A percentile compares a stretch with the other conserved stretches of the same genome.
Conservation (phyloP, 192 early-diverging fungal species). For the Podila epigama region DNA sequence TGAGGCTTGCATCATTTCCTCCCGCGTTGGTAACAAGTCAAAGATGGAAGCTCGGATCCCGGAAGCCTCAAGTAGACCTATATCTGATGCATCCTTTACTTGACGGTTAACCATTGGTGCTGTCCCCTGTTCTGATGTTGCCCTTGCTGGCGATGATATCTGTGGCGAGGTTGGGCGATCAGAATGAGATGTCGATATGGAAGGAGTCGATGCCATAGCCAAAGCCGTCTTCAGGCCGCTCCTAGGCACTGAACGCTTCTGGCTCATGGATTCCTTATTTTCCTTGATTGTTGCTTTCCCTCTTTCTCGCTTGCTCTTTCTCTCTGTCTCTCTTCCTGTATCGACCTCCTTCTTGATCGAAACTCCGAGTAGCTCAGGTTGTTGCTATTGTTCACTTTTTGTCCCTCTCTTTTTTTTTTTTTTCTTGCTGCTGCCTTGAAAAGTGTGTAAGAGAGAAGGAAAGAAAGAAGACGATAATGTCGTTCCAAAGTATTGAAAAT, state of each 20-base stretch:
- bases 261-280: too few species aligned
- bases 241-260: background rate
- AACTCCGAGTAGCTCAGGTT: background rate
- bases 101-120: too few species aligned
- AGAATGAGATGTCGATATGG: background rate
- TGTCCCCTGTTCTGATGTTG: background rate
- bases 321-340: background rate
- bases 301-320: background rate
- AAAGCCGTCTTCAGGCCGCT: background rate
- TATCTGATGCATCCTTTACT: too few species aligned
- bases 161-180: background rate
- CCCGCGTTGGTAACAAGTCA: background rate
- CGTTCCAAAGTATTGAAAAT: too few species aligned
- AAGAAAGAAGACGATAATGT: too few species aligned
- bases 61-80: background rate
- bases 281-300: background rate
- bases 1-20: background rate
- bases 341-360: background rate
- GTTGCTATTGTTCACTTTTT: background rate
- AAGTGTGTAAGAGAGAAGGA: too few species aligned
- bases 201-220: background rate
- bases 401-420: too few species aligned
- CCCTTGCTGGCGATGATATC: background rate
- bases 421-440: too few species aligned
- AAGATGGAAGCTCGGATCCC: background rate